phyloP scores from a whole-genome alignment of 352 stramenopile genomes.

The Peronospora tabacina region DNA sequence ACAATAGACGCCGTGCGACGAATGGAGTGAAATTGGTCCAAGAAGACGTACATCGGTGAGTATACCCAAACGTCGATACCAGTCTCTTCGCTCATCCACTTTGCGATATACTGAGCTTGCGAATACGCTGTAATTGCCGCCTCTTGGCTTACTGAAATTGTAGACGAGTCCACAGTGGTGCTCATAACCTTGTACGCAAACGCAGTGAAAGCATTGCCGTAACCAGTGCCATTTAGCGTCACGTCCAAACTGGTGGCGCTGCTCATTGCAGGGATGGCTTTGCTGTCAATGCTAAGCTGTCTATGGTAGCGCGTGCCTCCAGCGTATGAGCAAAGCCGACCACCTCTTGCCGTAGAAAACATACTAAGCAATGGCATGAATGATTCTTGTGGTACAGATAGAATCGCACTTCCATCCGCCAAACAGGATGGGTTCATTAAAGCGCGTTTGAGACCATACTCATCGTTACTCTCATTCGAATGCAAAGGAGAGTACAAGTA shows the following conservation, averaged over 20 bases:
- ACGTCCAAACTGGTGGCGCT: slow-evolving; percentile 23
- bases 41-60: slow-evolving; percentile 50
- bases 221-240: slow-evolving; percentile 42
- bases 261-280: slow-evolving; percentile 34
- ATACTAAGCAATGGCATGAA: slow-evolving; percentile 74
- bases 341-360: slow-evolving; percentile 43
- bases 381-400: slow-evolving; percentile 37
- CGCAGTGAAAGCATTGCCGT: slow-evolving; percentile 44
- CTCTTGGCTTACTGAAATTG: slow-evolving; percentile 24
- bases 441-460: slow-evolving; percentile 16
- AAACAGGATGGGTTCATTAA: slow-evolving; percentile 36
- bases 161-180: slow-evolving; percentile 12
- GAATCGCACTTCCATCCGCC: slow-evolving; percentile 19
- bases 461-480: slow-evolving; percentile 23
- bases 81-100: slow-evolving; percentile 59
- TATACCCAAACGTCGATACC: slow-evolving; percentile 68
- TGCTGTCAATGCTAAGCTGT: slow-evolving; percentile 57
- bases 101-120: slow-evolving; percentile 46
- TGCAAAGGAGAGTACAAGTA: slow-evolving; percentile 39
- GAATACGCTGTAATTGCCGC: slow-evolving; percentile 40
- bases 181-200: slow-evolving; percentile 65
- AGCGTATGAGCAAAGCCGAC: slow-evolving; percentile 43
- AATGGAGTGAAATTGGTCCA: slow-evolving; percentile 66
- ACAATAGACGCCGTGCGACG: slow-evolving; percentile 43
- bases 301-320: slow-evolving; percentile 56